phyloP scores from a whole-genome alignment of 495 filamentous ascomycete genomes.

The Aspergillus saccharolyticus region DNA sequence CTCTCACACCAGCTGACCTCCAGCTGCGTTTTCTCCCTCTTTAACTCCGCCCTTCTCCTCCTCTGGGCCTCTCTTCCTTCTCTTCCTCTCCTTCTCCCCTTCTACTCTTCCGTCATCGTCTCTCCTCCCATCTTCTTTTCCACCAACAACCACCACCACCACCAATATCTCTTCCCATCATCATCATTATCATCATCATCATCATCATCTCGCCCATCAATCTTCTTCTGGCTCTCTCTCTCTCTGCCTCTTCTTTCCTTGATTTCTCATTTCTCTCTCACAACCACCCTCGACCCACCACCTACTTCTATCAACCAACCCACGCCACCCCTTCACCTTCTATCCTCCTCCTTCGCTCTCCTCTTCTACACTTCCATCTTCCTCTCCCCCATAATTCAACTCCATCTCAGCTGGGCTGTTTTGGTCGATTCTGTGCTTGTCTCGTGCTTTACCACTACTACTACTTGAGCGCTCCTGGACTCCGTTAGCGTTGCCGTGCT shows the following conservation, averaged over 20 bases:
- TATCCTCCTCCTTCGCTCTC: background rate
- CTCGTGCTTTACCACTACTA: background rate
- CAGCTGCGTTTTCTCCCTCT: constrained; percentile 14
- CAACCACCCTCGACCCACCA: constrained; percentile 6
- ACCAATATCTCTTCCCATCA: constrained; percentile 1
- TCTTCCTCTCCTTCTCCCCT: constrained; percentile 1
- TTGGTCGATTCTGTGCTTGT: background rate
- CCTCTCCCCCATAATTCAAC: constrained; percentile 2
- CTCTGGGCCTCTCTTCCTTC: constrained; percentile 12
- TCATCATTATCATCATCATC: constrained; percentile 4
- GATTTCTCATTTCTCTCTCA: constrained; percentile 5
- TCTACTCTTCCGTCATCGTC: background rate
- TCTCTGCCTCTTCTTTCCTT: background rate
- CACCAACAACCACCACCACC: constrained; percentile 3
- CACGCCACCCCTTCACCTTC: background rate
- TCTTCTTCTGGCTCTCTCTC: background rate
- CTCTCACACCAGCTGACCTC: constrained; percentile 19
- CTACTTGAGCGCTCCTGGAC: background rate
- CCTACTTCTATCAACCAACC: background rate
- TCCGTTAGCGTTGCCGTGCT: background rate
- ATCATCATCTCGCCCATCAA: constrained; percentile 1
- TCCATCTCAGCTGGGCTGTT: background rate
- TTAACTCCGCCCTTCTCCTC: constrained; percentile 16
- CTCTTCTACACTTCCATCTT: no score
- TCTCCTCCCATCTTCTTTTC: constrained; percentile 2